Conservation (phyloP, 305 asterid genomes). For the Andrographis paniculata region DNA sequence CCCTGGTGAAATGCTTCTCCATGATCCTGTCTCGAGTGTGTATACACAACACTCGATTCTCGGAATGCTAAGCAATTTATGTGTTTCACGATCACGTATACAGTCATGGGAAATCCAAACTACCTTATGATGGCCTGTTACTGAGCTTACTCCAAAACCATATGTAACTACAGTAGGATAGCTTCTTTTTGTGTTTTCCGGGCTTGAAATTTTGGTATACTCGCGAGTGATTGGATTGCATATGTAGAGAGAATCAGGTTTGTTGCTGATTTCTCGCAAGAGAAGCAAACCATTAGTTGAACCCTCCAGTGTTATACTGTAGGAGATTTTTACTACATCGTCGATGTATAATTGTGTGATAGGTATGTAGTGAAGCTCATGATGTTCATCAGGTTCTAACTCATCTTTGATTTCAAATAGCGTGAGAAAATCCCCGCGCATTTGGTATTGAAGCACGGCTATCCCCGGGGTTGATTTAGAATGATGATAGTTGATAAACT, state of each 20-base stretch:
- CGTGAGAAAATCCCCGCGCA: neutral
- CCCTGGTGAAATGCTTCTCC: constrained; percentile 25
- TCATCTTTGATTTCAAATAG: constrained; percentile 24
- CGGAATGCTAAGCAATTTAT: neutral
- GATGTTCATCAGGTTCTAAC: constrained; percentile 15
- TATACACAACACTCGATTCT: constrained; percentile 28
- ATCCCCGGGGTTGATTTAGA: constrained; percentile 16
- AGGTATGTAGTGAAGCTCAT: constrained; percentile 14
- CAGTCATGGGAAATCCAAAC: constrained; percentile 15
- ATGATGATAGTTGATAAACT: constrained; percentile 21
- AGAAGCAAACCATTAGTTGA: constrained; percentile 36
- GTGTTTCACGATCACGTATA: no score
- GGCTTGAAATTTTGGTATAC: no score
- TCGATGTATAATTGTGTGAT: constrained; percentile 7
- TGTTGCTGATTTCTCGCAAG: neutral
- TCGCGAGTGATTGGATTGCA: constrained; percentile 44
- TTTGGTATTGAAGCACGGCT: no score
- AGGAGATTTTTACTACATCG: neutral
- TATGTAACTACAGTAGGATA: neutral
- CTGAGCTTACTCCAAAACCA: constrained; percentile 34
- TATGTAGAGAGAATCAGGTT: constrained; percentile 10
- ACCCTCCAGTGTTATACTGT: constrained; percentile 2
- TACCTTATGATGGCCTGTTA: no score
- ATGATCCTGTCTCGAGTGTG: constrained; percentile 34
- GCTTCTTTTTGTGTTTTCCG: no score